Conservation (phyloP, 2,329 filamentous ascomycete genomes). For the Lachnellula subtilissima region DNA sequence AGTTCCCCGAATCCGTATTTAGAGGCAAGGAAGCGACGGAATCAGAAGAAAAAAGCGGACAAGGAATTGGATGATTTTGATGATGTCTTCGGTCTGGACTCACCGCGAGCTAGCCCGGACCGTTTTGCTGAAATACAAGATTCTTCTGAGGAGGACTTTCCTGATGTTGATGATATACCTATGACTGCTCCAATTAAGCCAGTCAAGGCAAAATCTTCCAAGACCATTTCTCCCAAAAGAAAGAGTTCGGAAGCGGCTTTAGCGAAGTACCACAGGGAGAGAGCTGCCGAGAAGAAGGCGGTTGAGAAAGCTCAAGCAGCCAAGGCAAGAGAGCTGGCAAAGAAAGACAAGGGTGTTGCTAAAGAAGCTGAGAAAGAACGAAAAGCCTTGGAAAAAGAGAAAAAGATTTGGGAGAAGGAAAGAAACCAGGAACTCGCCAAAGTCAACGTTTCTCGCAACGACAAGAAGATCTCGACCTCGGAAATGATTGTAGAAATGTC, state of each 20-base stretch:
- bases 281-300: constrained; percentile 3
- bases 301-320: constrained; percentile 13
- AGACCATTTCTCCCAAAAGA: neutral
- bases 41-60: constrained; percentile 11
- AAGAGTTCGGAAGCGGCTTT: constrained; percentile 6
- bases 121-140: neutral
- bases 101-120: neutral
- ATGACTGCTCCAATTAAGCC: neutral
- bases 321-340: constrained; percentile 18
- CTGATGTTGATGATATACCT: constrained; percentile 9
- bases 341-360: constrained; percentile 15
- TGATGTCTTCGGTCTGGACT: constrained; percentile 2
- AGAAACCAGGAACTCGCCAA: constrained; percentile 62
- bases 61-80: constrained; percentile 12
- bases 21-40: constrained; percentile 14
- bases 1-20: constrained; percentile 27
- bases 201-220: neutral
- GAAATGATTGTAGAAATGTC: constrained; percentile 78
- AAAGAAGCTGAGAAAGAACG: constrained; percentile 43
- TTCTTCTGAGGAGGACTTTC: constrained; percentile 19
- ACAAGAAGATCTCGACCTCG: constrained; percentile 66
- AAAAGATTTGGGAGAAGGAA: constrained; percentile 59
- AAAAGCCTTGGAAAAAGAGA: constrained; percentile 55
- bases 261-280: constrained; percentile 8
- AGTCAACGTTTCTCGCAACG: constrained; percentile 66